Evolutionary conservation across 768 basidiomycete genomes (phyloP), one percentile per base, ranked within the genome.

Genomic region (Termitomyces sp.): DNA sequence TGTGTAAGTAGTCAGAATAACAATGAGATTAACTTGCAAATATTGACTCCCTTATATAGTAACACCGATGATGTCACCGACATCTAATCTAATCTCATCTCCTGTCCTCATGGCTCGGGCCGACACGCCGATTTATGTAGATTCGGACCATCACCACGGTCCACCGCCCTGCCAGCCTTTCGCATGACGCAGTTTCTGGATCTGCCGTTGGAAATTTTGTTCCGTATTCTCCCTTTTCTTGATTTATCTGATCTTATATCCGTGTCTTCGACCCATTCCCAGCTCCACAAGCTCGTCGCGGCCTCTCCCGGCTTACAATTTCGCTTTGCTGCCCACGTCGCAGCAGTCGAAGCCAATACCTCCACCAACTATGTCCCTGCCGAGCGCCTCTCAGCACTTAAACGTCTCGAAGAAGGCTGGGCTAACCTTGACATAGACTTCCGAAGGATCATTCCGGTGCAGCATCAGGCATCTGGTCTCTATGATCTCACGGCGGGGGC

Each of bases 321-420:
- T 22, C 58, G 50, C 28, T 35, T 44, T 13, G 49, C 49, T 35
- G 58, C 50, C 22, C 13, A 52, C 20, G 16, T 4, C 24, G 38
- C 50, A 6, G n/a, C 4, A 4, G 58, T 33, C 3, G 28, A 59
- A 44, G 2, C 40, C 40, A 59, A 51, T 13, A 1, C 12, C 11
- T 42, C 11, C 7, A 51, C 39, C 18, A 22, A 22, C 3, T 40
- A 52, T n/a, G 38, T 24, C 12, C 18, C 50, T 36, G 39, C 39
- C 13, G 58, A 59, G 24, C 33, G 57, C 15, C 58, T 59, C 3
- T 16, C 50, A 44, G 49, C 50, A 28, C 58, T 59, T 22, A 7
- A 16, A 20, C 13, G 3, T 5, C 32, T 51, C 1, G 58, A 59
- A 44, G 12, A 33, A 22, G 58, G 58, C n/a, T 59, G 58, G 50